These are phyloP conservation scores for Setaria viridis DNA, from an alignment of 202 grass and related monocot genomes.

Conservation along the genomic window DNA sequence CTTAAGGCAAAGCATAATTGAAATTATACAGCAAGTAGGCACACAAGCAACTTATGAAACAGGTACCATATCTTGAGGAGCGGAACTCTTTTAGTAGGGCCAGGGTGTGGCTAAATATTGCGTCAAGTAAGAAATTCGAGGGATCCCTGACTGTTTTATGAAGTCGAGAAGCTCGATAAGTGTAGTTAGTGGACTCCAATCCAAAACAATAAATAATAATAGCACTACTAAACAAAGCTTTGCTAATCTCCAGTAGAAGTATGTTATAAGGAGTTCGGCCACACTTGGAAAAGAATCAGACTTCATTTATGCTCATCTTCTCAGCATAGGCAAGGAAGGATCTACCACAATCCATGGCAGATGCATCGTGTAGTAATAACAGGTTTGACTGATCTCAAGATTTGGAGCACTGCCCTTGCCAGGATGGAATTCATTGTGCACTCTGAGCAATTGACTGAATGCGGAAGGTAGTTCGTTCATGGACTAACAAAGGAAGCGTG, in stretches of 20 bases:
- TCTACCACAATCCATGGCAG: neutral
- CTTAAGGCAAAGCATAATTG: neutral
- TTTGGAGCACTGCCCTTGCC: neutral
- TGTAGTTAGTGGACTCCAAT: neutral
- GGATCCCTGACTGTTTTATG: neutral
- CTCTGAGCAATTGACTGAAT: neutral
- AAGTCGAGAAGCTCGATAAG: neutral
- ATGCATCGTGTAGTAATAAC: neutral
- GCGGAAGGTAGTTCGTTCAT: neutral
- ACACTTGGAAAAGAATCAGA: neutral
- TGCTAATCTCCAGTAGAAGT: neutral
- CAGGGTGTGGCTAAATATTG: neutral
- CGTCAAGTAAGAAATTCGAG: neutral
- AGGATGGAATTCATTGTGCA: neutral
- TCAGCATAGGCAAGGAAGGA: neutral
- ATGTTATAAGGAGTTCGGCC: neutral
- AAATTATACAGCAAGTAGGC: neutral
- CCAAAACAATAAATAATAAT: neutral
- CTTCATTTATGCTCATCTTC: neutral
- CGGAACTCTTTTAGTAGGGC: neutral
- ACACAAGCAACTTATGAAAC: slow-evolving; percentile 16
- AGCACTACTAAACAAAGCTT: neutral
- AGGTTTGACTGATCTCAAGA: neutral
- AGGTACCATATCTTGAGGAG: neutral
- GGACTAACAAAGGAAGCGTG: neutral